phyloP scores from a whole-genome alignment of 2,329 filamentous ascomycete genomes.

The Penicillium concentricum region DNA sequence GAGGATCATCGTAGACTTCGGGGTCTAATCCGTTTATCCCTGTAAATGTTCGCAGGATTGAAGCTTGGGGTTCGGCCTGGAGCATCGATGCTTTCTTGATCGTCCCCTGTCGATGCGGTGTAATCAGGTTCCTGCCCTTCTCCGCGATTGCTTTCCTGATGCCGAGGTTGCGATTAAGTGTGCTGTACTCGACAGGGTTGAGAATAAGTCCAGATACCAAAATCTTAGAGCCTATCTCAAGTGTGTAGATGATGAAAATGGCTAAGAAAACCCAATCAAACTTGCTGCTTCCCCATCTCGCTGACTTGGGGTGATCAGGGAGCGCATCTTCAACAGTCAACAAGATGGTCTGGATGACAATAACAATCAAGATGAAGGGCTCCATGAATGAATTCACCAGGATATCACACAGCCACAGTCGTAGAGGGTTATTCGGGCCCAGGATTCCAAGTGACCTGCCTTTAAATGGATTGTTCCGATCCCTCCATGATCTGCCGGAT shows the following conservation, averaged over 20 bases:
- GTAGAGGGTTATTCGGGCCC: conserved; percentile 70
- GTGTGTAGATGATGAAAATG: conserved; percentile 84
- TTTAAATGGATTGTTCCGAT: conserved; percentile 70
- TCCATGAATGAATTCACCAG: conserved; percentile 85
- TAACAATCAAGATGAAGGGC: conserved; percentile 80
- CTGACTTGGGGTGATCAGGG: conserved; percentile 58
- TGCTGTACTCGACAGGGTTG: conserved; percentile 89
- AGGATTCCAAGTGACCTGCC: conserved; percentile 87
- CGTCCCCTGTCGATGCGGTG: conserved; percentile 73
- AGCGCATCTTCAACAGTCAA: conserved; percentile 82
- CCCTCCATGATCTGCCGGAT: conserved; percentile 46
- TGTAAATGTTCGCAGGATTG: conserved; percentile 75
- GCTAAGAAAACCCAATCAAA: conserved; percentile 79
- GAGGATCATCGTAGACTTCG: conserved; percentile 58
- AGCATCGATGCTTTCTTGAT: conserved; percentile 53
- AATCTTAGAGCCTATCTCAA: conserved; percentile 78
- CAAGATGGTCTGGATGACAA: conserved; percentile 84
- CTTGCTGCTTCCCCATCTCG: conserved; percentile 60
- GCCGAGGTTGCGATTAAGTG: conserved; percentile 75
- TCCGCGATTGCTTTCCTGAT: conserved; percentile 71
- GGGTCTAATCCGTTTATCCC: conserved; percentile 64
- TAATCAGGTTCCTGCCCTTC: conserved; percentile 76
- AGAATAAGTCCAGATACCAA: conserved; percentile 92
- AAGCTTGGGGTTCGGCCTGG: conserved; percentile 41
- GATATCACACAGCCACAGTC: conserved; percentile 74